Conservation (phyloP, 805 yeast genomes). For the Wickerhamomyces pijperi region DNA sequence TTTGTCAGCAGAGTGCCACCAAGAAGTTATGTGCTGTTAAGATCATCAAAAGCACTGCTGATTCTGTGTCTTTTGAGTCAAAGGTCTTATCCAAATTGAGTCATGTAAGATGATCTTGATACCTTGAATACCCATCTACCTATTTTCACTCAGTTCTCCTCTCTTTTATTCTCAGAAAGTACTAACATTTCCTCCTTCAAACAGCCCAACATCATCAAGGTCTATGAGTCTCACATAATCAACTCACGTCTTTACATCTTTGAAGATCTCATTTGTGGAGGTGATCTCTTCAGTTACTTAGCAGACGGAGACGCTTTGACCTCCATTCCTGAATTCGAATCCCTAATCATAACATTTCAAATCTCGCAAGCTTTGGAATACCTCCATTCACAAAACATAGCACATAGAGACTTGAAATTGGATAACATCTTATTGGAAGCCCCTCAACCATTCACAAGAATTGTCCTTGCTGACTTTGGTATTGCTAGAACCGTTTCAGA, state of each 20-base stretch:
- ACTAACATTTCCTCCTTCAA: constrained; percentile 1
- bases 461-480: constrained; percentile 64
- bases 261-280: constrained; percentile 42
- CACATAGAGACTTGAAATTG: constrained; percentile 86
- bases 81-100: constrained; percentile 25
- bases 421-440: constrained; percentile 62
- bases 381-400: constrained; percentile 55
- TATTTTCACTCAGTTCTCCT: no score
- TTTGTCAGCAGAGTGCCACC: constrained; percentile 19
- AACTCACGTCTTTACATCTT: constrained; percentile 29
- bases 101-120: constrained; percentile 24
- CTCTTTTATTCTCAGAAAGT: no score
- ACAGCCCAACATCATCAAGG: constrained; percentile 38
- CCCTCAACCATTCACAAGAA: constrained; percentile 39
- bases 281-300: constrained; percentile 48
- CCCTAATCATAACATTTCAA: constrained; percentile 43
- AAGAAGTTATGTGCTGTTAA: constrained; percentile 37
- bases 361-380: constrained; percentile 46
- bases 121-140: no score
- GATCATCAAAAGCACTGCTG: constrained; percentile 23
- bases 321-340: constrained; percentile 42
- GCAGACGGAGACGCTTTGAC: constrained; percentile 27
- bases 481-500: constrained; percentile 27
- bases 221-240: constrained; percentile 24
- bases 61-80: constrained; percentile 29